Base-by-base conservation (phyloP, 2,329 filamentous ascomycete species). In the Neurospora crassa region DNA sequence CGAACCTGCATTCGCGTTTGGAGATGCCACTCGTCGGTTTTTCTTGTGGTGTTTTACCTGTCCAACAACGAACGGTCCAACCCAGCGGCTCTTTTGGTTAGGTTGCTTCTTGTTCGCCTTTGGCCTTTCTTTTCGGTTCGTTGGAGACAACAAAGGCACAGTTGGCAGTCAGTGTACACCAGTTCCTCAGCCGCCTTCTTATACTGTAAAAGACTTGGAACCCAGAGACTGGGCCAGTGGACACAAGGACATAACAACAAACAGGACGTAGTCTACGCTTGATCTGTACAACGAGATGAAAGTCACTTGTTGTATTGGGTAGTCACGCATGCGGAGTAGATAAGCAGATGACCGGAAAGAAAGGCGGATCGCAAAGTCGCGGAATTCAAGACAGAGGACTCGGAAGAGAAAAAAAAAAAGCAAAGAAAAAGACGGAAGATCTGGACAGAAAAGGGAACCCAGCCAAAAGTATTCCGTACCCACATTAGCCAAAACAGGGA, bases 1-100 rank as follows among this genome's bases (percentile, higher is more conserved):
- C 72, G 67, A 76, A 73, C 74, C 76, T 74, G 73, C 41, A 74
- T 73, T 74, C 69, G 72, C 72, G 70, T 72, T 71, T 71, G 70
- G 70, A 68, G 72, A 73, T 67, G 40, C 70, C 70, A 70, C 69
- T 67, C 69, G 53, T 63, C 7, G 4, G 16, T 59, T 59, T 47
- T 14, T n/a, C 14, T 14, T 7, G 45, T 47, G 45, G 40, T 12
- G 40, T 40, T 47, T 24, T 14, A 20, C 14, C 14, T 24, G 43
- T 73, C 70, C 69, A 69, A 69, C 42, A 69, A 41, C 1, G 10
- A 37, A 37, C 73, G 72, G 75, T 70, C 73, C 74, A 74, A 74
- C 74, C 73, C n/a, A 45, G 43, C 18, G 29, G 29, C 29, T 29
- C 29, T 29, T 5, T 24, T 24, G 24, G 24, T 24, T n/a, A n/a